Conservation (phyloP, 352 stramenopile species). For the Phytophthora cajani region DNA sequence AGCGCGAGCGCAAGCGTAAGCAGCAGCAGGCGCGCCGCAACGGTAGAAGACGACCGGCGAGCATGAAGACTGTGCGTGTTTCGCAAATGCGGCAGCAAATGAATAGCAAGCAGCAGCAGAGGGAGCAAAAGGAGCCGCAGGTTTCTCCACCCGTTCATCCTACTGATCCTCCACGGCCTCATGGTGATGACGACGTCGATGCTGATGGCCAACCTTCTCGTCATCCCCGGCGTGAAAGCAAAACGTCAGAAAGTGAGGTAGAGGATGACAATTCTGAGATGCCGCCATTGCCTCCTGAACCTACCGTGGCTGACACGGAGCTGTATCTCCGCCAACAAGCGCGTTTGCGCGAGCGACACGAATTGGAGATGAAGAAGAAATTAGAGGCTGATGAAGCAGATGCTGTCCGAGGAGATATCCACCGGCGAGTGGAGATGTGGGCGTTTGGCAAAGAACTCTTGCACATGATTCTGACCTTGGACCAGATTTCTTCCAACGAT, state of each 20-base stretch:
- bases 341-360: slow-evolving; percentile 79
- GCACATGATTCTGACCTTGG: slow-evolving; percentile 86
- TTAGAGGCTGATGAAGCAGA: slow-evolving; percentile 83
- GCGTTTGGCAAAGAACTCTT: slow-evolving; percentile 84
- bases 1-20: slow-evolving; percentile 82
- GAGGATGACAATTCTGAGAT: slow-evolving; percentile 43
- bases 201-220: slow-evolving; percentile 38
- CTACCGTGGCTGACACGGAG: slow-evolving; percentile 73
- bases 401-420: slow-evolving; percentile 76
- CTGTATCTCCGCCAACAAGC: slow-evolving; percentile 86
- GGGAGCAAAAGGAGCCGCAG: slow-evolving; percentile 41
- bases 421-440: slow-evolving; percentile 83
- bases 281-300: slow-evolving; percentile 74
- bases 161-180: slow-evolving; percentile 30
- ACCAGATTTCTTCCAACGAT: slow-evolving; percentile 80
- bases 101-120: slow-evolving; percentile 71
- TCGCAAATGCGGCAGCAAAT: slow-evolving; percentile 88
- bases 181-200: slow-evolving; percentile 41
- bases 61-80: slow-evolving; percentile 84
- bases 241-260: slow-evolving; percentile 69
- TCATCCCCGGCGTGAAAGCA: slow-evolving; percentile 45
- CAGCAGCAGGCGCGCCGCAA: slow-evolving; percentile 77
- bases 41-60: slow-evolving; percentile 71
- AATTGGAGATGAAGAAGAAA: slow-evolving; percentile 84
- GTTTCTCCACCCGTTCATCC: slow-evolving; percentile 17